Evolutionary conservation across 1,284 basidiomycete species (phyloP).

Genomic region (Omphalotus olearius): DNA sequence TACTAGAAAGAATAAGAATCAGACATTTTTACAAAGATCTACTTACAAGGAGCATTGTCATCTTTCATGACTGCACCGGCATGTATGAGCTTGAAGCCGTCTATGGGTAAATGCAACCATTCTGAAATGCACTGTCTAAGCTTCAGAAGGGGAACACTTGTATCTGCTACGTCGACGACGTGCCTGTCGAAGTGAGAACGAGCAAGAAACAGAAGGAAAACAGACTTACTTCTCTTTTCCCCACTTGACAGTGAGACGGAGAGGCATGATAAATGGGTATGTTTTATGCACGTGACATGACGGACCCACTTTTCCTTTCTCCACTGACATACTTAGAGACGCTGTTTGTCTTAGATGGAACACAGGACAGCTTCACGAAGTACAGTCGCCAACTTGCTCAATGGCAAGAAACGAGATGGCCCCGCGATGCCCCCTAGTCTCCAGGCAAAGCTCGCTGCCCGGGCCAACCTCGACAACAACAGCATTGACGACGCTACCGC

Average conservation of each 20-base stretch:
- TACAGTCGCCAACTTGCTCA: slow-evolving; percentile 19
- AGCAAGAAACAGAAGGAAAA: slow-evolving; percentile 8
- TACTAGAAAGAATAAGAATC: slow-evolving; percentile 34
- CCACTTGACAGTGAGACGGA: slow-evolving; percentile 56
- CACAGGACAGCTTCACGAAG: slow-evolving; percentile 13
- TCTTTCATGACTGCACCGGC: slow-evolving; percentile 79
- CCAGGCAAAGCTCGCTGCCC: slow-evolving; percentile 90
- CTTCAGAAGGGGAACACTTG: slow-evolving; percentile 49
- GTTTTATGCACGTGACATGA: background rate
- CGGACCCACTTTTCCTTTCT: background rate
- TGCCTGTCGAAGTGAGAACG: background rate
- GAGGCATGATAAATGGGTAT: slow-evolving; percentile 28
- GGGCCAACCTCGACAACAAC: slow-evolving; percentile 32
- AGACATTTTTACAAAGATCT: slow-evolving; percentile 6
- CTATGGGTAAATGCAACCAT: slow-evolving; percentile 55
- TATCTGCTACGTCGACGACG: slow-evolving; percentile 30
- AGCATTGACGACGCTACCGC: slow-evolving; percentile 2
- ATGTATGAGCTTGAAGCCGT: slow-evolving; percentile 75
- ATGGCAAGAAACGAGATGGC: slow-evolving; percentile 36
- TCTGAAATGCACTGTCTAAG: slow-evolving; percentile 56
- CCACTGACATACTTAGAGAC: background rate
- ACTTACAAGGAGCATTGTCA: slow-evolving; percentile 61
- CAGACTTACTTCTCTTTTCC: slow-evolving; percentile 45
- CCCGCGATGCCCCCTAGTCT: slow-evolving; percentile 84
- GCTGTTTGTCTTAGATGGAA: slow-evolving; percentile 4